Base-by-base conservation (phyloP, 148 eudicot species). In the Diospyros lotus region DNA sequence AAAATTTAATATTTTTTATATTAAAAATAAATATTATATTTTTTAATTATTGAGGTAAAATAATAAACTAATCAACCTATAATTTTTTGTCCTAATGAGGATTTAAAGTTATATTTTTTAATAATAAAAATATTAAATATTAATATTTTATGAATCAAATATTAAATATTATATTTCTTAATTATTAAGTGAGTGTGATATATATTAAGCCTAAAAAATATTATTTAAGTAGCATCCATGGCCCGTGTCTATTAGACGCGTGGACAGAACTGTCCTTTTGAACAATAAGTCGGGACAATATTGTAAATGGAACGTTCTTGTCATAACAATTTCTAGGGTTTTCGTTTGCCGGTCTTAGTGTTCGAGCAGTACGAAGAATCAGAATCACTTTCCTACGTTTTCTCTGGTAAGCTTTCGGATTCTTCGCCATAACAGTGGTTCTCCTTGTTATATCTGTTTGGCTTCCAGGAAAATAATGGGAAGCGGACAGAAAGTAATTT, bases 271-370 rank as follows among this genome's bases (percentile, higher is more conserved):
- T 5, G 50, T 14, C 2, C 5, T 64, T 5, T 64, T 41, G 8
- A 4, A 42, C 4, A 12, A 10, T 42, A 15, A 53, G 48, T 14
- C 67, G 67, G 48, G 28, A 64, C 48, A 42, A 13, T 64, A 41
- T 3, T 8, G 67, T 42, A 64, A 64, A 5, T 64, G 42, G 17
- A 9, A 10, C 0, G 2, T 44, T 9, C 8, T 65, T 18, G 39
- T 46, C 18, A 28, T 12, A 44, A 7, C 17, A 38, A 53, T 7
- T 53, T 53, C 69, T 66, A 66, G 69, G 69, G 69, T 66, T 66
- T 46, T 46, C 18, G 69, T 17, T 66, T 51, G 13, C 9, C 53
- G 54, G 69, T 66, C 46, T 66, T 7, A 38, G 69, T 8, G 48
- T 66, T 9, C 42, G 39, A 17, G 48, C 44, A 18, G 48, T 12